phyloP scores from a whole-genome alignment of 2,329 filamentous ascomycete species.

The Leptodontidium sp. region DNA sequence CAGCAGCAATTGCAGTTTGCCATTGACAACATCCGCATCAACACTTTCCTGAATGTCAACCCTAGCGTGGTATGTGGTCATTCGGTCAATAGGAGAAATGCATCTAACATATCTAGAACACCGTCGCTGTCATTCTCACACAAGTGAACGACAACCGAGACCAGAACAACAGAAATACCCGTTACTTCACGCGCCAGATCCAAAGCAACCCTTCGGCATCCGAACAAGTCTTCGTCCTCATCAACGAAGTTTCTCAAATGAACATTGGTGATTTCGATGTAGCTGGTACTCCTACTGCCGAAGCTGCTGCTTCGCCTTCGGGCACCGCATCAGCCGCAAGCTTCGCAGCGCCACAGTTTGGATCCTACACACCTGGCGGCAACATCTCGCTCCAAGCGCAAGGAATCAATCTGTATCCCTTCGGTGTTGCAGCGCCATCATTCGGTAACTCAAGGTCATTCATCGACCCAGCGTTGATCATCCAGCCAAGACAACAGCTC shows the following conservation, averaged over 20 bases:
- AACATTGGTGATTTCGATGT: slow-evolving; percentile 24
- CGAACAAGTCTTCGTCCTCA: slow-evolving; percentile 29
- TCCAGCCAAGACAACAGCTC: slow-evolving; percentile 36
- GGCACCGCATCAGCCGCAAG: neutral
- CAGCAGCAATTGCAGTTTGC: slow-evolving; percentile 38
- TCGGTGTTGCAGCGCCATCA: slow-evolving; percentile 28
- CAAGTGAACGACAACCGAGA: slow-evolving; percentile 40
- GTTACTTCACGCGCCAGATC: slow-evolving; percentile 43
- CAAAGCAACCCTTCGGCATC: slow-evolving; percentile 34
- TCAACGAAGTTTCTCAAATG: slow-evolving; percentile 25
- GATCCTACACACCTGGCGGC: slow-evolving; percentile 27
- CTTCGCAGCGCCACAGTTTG: slow-evolving; percentile 23
- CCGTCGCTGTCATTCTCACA: slow-evolving; percentile 42
- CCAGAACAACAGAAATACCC: slow-evolving; percentile 33
- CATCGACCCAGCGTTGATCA: slow-evolving; percentile 34
- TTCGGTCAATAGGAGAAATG: neutral
- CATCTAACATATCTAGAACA: slow-evolving; percentile 41
- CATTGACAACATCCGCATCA: slow-evolving; percentile 44
- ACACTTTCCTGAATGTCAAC: slow-evolving; percentile 43
- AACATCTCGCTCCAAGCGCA: slow-evolving; percentile 19
- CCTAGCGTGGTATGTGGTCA: slow-evolving; percentile 38
- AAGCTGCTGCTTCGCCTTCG: neutral
- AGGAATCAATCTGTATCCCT: slow-evolving; percentile 36
- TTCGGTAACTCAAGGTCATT: slow-evolving; percentile 31
- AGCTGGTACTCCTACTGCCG: neutral